Base-by-base conservation (phyloP, 2,329 filamentous ascomycete species). In the Phyllosticta citrichinensis region DNA sequence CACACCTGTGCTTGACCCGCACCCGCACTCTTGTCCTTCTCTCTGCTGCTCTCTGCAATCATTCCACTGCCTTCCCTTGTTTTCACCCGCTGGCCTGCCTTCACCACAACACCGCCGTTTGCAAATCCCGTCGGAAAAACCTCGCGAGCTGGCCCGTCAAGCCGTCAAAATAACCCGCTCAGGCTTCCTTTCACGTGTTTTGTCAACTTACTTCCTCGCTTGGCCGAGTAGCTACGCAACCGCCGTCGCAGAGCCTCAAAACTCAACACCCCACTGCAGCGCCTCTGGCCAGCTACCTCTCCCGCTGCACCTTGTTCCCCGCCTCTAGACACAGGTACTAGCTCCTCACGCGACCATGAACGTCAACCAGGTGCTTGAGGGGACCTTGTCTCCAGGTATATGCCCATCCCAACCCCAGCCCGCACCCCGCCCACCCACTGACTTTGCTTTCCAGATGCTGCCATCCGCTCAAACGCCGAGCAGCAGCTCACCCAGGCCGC, bases 301-400 rank as follows among this genome's bases (percentile, higher is more conserved):
- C 58, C 64, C 2, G 65, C 68, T 5, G 61, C 63, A 20, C 64
- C 63, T 51, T 63, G 64, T 14, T 30, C 62, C 60, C 62, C 62
- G 40, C 40, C 40, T n/a, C 17, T 47, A 47, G 40, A 47, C 17
- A 47, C 40, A n/a, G 40, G 40, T 47, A 47, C 40, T 47, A 55
- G 66, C 62, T 69, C 69, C 70, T 69, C 68, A 67, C 67, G 65
- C 73, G 76, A 91, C 84, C 81, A 92, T 95, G 88, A 91, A 97
- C 81, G 95, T 97, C 81, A 96, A 93, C 82, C 88, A 91, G 80
- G 93, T 99, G 81, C 88, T 99, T 82, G 86, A 91, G 79, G 93
- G 92, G 81, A 97, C 94, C 77, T 86, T 97, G 79, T 95, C 92
- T 74, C 83, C 92, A 74, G 93, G 94, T 97, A 81, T 76, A 88